A percentile compares a stretch with the other conserved stretches of the same genome.
Conservation (phyloP, 768 basidiomycete species). For the Russula earlei region DNA sequence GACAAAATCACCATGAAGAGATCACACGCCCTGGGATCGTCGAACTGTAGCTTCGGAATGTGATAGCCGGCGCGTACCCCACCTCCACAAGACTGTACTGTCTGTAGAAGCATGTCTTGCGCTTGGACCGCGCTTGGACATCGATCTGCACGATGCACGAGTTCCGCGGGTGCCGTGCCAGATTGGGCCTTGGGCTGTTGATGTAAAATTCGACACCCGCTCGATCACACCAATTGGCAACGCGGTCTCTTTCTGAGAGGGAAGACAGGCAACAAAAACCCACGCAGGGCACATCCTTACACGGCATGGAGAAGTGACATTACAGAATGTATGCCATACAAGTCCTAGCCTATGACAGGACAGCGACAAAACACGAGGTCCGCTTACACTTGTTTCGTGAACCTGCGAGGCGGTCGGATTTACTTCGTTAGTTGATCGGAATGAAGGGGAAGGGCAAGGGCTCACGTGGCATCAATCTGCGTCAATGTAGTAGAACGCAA, state of each 20-base stretch:
- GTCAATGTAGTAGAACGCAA: slow-evolving; percentile 75
- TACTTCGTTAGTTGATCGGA: neutral
- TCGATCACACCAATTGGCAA: too few relatives aligned
- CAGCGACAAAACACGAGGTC: slow-evolving; percentile 2
- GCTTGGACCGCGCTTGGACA: too few relatives aligned
- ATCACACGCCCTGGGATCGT: too few relatives aligned
- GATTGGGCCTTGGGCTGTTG: too few relatives aligned
- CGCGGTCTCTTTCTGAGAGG: neutral
- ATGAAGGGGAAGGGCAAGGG: slow-evolving; percentile 20
- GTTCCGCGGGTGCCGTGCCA: too few relatives aligned
- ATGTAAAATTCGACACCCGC: too few relatives aligned
- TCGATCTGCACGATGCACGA: too few relatives aligned
- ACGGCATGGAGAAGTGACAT: neutral
- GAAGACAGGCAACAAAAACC: neutral
- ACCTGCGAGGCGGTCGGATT: slow-evolving; percentile 6
- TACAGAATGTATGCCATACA: slow-evolving; percentile 5
- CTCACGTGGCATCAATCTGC: slow-evolving; percentile 95
- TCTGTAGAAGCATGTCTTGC: too few relatives aligned
- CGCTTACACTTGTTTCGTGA: slow-evolving; percentile 12
- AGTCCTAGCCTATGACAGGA: slow-evolving; percentile 1
- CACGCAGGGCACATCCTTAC: neutral
- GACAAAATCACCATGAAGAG: too few relatives aligned
- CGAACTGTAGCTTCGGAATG: neutral
- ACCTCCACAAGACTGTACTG: too few relatives aligned
- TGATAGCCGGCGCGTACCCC: slow-evolving; percentile 13